Base-by-base conservation (phyloP, 202 grass and related monocot genomes). In the Dendrocalamus latiflorus region DNA sequence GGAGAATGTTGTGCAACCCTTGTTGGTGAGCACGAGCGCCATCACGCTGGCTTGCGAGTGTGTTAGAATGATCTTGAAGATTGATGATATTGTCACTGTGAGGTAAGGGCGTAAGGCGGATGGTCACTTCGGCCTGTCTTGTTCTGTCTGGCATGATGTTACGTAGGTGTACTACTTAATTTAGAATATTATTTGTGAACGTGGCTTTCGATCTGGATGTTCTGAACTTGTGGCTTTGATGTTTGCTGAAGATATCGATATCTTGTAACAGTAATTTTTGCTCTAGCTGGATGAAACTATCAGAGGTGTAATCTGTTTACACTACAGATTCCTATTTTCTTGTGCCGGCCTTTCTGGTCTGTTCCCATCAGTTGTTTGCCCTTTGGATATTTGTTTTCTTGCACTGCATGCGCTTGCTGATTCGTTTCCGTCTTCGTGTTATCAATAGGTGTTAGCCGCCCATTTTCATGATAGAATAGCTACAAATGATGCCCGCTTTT, bases 1-100 rank as follows among this genome's bases (percentile, higher is more conserved):
- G 83, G 91, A 97, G 85, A 94, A 94, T 2, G 85, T 97, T 0
- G 88, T 97, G 85, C 94, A 97, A 48, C 94, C 91, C 2, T 73
- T 97, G 43, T 84, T 94, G 15, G 89, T 97, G 63, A 97, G 89
- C 82, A 92, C 85, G 7, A 44, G 42, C 42, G 42, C 42, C 42
- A 44, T 12, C 42, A 44, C 42, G 10, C 83, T 94, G 20, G 94
- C 91, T 21, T 85, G 91, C 4, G 91, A 97, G 58, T 97, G 91
- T 60, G 94, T 97, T 53, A 97, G 94, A 56, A 92, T 97, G 94
- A 97, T 94, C 62, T 71, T 97, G 80, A 97, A 97, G 91, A 97
- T 94, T 28, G 94, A 97, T 77, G 94, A 97, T 83, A 90, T 97
- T 16, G 85, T 97, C 79, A 92, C 42, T 44, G 94, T 97, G 28